A percentile compares a stretch with the other conserved stretches of the same genome.
phyloP scores from a whole-genome alignment of 2,329 filamentous ascomycete genomes.

The Macrophomina pseudophaseolina region DNA sequence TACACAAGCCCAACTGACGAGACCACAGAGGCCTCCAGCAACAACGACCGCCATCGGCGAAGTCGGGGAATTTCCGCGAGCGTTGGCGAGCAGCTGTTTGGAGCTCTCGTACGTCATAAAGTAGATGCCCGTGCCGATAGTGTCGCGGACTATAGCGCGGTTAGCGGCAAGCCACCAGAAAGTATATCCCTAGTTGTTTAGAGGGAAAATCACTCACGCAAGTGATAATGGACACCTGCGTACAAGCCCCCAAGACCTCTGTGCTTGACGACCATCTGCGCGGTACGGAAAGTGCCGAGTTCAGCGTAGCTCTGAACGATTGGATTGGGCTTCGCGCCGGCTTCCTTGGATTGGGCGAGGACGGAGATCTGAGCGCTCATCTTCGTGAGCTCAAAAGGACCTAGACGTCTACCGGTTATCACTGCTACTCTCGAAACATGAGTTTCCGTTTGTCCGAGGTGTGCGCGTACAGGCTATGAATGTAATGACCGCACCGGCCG shows the following conservation, averaged over 20 bases:
- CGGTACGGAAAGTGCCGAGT: conserved; percentile 76
- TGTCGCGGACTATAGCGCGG: conserved; percentile 71
- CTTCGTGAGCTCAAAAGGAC: conserved; percentile 88
- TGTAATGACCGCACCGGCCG: conserved; percentile 79
- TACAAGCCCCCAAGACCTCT: conserved; percentile 76
- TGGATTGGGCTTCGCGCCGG: conserved; percentile 41
- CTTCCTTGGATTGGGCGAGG: conserved; percentile 65
- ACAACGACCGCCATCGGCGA: conserved; percentile 79
- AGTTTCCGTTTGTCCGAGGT: neutral
- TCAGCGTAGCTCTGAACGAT: conserved; percentile 69
- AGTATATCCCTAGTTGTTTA: neutral
- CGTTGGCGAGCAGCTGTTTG: conserved; percentile 80
- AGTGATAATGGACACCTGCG: conserved; percentile 78
- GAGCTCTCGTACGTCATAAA: conserved; percentile 89
- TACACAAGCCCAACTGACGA: conserved; percentile 76
- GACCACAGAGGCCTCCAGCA: conserved; percentile 79
- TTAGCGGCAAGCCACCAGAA: conserved; percentile 16
- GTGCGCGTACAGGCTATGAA: conserved; percentile 68
- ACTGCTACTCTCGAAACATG: neutral
- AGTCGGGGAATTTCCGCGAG: conserved; percentile 74
- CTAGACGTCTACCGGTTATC: conserved; percentile 44
- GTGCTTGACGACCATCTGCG: conserved; percentile 76
- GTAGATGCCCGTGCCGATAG: conserved; percentile 81
- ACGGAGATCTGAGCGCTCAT: conserved; percentile 85
- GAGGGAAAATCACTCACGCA: conserved; percentile 60